Conservation (phyloP, 2,329 filamentous ascomycete species). For the Xylariales sp. region DNA sequence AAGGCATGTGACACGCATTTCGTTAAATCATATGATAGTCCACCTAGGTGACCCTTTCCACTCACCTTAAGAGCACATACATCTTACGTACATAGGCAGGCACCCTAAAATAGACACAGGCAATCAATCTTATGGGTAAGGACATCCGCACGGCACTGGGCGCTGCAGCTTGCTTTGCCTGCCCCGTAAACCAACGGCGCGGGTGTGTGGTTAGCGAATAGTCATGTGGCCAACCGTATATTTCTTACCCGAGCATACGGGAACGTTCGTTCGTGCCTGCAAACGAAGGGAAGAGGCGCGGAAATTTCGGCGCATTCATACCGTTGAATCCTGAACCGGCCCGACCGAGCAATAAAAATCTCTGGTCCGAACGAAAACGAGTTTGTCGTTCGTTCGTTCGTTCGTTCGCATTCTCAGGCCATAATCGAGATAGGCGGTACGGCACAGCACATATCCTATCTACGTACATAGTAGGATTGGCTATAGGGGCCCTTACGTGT, state of each 20-base stretch:
- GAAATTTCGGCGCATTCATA: background rate
- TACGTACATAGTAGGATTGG: conserved; percentile 11
- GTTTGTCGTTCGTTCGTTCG: background rate
- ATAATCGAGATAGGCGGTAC: conserved; percentile 10
- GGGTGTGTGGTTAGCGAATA: conserved; percentile 29
- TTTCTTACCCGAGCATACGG: too few relatives aligned
- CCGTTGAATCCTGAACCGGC: conserved; percentile 9
- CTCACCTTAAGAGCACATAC: conserved; percentile 20
- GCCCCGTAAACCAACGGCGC: background rate
- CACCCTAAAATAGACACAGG: conserved; percentile 26
- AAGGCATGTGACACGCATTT: too few relatives aligned
- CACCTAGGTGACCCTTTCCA: conserved; percentile 17
- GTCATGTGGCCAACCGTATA: conserved; percentile 8
- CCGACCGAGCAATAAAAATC: conserved; percentile 6
- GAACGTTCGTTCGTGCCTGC: background rate
- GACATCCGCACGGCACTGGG: conserved; percentile 27
- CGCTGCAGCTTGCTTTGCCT: conserved; percentile 25
- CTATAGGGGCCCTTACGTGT: conserved; percentile 20
- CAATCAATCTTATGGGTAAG: conserved; percentile 25
- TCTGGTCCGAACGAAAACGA: conserved; percentile 25
- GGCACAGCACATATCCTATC: background rate
- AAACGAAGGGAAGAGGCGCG: conserved; percentile 31
- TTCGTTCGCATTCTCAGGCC: conserved; percentile 3
- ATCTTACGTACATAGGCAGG: background rate
- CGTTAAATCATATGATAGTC: conserved; percentile 4